Conservation (phyloP, 2,329 filamentous ascomycete genomes). For the Alternaria novae-zelandiae region DNA sequence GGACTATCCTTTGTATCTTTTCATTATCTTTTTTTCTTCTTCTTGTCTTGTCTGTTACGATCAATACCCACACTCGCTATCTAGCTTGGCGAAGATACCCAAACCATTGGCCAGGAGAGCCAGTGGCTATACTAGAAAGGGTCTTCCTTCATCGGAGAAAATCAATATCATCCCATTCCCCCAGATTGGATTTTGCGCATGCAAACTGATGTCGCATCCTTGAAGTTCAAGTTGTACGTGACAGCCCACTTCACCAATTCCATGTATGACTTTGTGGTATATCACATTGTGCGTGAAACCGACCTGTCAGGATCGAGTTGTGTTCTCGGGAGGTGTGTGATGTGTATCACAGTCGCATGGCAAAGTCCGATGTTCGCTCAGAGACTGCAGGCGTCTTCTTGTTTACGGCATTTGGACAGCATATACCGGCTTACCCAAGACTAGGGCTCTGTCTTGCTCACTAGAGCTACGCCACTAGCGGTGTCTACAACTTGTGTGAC, state of each 20-base stretch:
- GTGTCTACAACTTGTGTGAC: neutral
- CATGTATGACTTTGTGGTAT: neutral
- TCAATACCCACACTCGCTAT: constrained; percentile 39
- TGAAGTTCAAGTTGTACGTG: neutral
- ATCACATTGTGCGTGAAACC: constrained; percentile 3
- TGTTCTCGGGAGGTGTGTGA: neutral
- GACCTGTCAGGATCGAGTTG: constrained; percentile 10
- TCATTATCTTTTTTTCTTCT: constrained; percentile 2
- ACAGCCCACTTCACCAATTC: neutral
- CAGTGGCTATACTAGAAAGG: constrained; percentile 42
- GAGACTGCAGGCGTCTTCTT: neutral
- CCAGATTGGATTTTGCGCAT: neutral
- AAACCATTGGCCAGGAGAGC: constrained; percentile 25
- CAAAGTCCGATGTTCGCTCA: neutral
- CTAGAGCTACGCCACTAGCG: neutral
- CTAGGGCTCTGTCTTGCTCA: neutral
- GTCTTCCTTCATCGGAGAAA: constrained; percentile 47
- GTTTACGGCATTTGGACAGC: neutral
- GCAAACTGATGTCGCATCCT: neutral
- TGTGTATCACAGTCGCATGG: neutral
- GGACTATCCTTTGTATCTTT: constrained; percentile 15
- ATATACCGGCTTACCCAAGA: neutral
- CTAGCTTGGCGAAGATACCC: constrained; percentile 26
- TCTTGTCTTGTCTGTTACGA: constrained; percentile 10
- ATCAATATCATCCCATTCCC: constrained; percentile 25